Conservation (phyloP, 78 protist genomes). For the Polysphondylium violaceum region DNA sequence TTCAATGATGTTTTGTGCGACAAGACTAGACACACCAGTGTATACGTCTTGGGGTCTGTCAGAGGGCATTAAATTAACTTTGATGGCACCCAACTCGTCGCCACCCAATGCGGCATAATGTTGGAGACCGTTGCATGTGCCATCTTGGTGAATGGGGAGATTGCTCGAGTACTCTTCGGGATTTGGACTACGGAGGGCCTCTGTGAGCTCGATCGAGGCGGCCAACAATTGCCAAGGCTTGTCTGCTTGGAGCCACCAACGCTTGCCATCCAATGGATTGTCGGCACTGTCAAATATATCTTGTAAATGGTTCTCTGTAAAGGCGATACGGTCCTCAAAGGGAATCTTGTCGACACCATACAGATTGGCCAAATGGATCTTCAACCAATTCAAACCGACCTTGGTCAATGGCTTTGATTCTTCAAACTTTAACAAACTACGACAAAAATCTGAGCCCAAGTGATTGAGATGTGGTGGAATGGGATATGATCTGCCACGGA, state of each 20-base stretch:
- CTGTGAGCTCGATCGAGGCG: constrained; percentile 80
- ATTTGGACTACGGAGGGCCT: constrained; percentile 46
- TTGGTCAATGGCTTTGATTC: constrained; percentile 81
- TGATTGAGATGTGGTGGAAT: constrained; percentile 95
- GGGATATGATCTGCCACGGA: constrained; percentile 97
- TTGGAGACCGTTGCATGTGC: constrained; percentile 96
- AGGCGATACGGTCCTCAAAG: constrained; percentile 81
- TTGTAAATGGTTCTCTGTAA: constrained; percentile 67
- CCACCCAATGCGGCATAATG: constrained; percentile 98
- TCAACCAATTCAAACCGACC: constrained; percentile 91
- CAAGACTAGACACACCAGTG: constrained; percentile 73
- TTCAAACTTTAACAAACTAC: constrained; percentile 89
- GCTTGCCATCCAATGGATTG: constrained; percentile 73
- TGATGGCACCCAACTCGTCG: constrained; percentile 89
- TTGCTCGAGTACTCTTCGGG: constrained; percentile 61
- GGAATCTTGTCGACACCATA: constrained; percentile 91
- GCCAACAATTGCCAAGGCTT: constrained; percentile 92
- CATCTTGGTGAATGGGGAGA: constrained; percentile 95
- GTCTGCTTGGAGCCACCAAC: constrained; percentile 90
- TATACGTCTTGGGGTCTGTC: constrained; percentile 92
- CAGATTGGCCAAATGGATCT: constrained; percentile 94
- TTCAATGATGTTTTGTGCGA: constrained; percentile 2
- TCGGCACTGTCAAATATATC: constrained; percentile 59
- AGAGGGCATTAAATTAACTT: constrained; percentile 89
- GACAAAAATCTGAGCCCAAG: constrained; percentile 91